Evolutionary conservation across 306 rosid species (phyloP), one percentile per base, ranked within the genome.

Genomic region (Coriaria nepalensis): DNA sequence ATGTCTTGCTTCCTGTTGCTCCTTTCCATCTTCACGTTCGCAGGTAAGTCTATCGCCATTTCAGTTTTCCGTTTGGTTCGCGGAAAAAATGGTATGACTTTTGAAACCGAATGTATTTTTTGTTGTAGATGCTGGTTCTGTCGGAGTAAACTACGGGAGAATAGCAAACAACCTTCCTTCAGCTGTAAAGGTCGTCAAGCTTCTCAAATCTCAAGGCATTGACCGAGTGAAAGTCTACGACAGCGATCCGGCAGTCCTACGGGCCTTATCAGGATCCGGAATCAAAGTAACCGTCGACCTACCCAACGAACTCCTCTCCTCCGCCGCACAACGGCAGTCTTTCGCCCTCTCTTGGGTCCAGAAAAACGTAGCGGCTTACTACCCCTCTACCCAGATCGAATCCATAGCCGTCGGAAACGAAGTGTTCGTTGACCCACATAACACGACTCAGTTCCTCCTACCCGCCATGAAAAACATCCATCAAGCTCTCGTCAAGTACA

Each of bases 371-470:
- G 81, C 65, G 2, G 87, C 79, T 0, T 92, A 78, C 72, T 54
- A 79, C 57, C 96, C 98, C 0, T 59, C 68, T 40, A 85, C 98
- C 6, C 76, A 71, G 56, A 85, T 92, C 67, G 98, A 92, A 67
- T 76, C 94, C 83, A 79, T 92, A 46, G 98, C 96, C 5, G 98
- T 92, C 0, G 98, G 98, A 0, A 92, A 92, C 37, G 98, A 92
- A 52, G 98, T 92, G 6, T 92, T 92, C 52, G 98, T 80, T 4
- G 98, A 92, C 56, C 68, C 96, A 0, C 66, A 64, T 2, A 58
- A 75, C 66, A 67, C 87, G 35, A 92, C 98, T 5, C 68, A 66
- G 51, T 85, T 52, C 69, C 94, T 92, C 50, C 56, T 82, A 6
- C 87, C 81, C 47, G 98, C 98, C 62, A 92, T 92, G 98, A 73